Evolutionary conservation across 2,329 filamentous ascomycete genomes (phyloP), one percentile per base, ranked within the genome.

Genomic region (Epichloe elymi): DNA sequence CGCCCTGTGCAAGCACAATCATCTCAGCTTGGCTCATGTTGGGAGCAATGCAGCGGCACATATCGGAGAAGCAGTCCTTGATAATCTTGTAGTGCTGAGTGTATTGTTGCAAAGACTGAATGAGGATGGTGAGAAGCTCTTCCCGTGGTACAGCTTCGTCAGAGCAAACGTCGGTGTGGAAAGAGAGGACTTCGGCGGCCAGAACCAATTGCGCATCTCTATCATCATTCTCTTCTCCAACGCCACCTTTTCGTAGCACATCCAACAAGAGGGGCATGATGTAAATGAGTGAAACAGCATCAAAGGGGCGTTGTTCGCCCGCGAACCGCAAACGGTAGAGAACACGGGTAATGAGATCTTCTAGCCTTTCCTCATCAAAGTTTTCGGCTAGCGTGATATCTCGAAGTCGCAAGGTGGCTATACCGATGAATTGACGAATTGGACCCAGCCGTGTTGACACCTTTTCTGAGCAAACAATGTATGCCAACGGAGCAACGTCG

Each of bases 61-160:
- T 78, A 64, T 97, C 88, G 50, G 85, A 77, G 56, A 98, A 79
- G 61, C 88, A 95, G 67, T 98, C 93, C 65, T 91, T 95, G 68
- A 96, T 82, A 52, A 90, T 74, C 68, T 95, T 95, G 72, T 96
- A 96, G 67, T 98, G 93, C 62, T 95, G 89, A 43, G 82, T 85
- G 65, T 95, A 95, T 54, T 71, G 78, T 63, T 94, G 87, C 86
- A 98, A 94, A 1, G 89, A 85, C 43, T 74, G 74, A 51, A 95
- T 83, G 38, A 98, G 73, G 3, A 78, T 74, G 2, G 78, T 72
- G 4, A 97, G 67, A 38, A 95, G 74, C 53, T 89, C 80, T 48
- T 79, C 75, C 8, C 93, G 82, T 33, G 91, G 89, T 26, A 96
- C 76, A 35, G 82, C 78, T 48, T 79, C 74, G 59, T 95, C 86